phyloP scores from a whole-genome alignment of 345 rosid species.

The Hibiscus tridactylites region DNA sequence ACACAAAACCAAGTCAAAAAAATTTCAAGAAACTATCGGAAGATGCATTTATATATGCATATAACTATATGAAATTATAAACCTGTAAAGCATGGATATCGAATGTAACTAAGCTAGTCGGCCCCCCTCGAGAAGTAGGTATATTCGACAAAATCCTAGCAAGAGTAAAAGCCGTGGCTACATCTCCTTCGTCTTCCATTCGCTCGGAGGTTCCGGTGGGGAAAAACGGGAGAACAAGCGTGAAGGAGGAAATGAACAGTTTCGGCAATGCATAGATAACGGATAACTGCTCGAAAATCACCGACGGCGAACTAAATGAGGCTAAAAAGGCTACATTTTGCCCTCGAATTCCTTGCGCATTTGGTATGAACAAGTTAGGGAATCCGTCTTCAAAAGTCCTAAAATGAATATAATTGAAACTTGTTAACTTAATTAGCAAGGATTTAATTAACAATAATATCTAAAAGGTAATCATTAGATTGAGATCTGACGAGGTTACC shows the following conservation, averaged over 20 bases:
- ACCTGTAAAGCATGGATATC: constrained; percentile 68
- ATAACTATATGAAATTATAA: not conserved
- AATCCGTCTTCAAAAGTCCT: constrained; percentile 93
- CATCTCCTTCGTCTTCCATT: constrained; percentile 98
- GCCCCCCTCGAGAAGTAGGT: constrained; percentile 82
- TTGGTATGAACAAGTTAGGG: constrained; percentile 85
- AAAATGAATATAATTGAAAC: not conserved
- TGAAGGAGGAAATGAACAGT: constrained; percentile 79
- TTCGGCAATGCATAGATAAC: constrained; percentile 81
- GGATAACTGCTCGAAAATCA: constrained; percentile 90
- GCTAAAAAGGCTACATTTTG: constrained; percentile 89
- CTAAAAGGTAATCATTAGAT: not conserved
- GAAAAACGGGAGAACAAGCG: constrained; percentile 87
- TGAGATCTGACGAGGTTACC: constrained; percentile 28
- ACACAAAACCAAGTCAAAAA: constrained; percentile 4
- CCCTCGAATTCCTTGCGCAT: constrained; percentile 89
- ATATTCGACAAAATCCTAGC: constrained; percentile 86
- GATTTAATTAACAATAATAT: not conserved
- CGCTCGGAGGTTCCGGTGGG: constrained; percentile 97
- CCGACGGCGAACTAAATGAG: constrained; percentile 79
- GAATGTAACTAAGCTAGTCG: constrained; percentile 88
- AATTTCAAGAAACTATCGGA: not conserved
- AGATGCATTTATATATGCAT: not conserved
- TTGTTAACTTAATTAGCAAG: not conserved
- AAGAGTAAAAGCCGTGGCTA: constrained; percentile 91